Base-by-base conservation (phyloP, 352 stramenopile genomes). In the Phytopythium sindhum region DNA sequence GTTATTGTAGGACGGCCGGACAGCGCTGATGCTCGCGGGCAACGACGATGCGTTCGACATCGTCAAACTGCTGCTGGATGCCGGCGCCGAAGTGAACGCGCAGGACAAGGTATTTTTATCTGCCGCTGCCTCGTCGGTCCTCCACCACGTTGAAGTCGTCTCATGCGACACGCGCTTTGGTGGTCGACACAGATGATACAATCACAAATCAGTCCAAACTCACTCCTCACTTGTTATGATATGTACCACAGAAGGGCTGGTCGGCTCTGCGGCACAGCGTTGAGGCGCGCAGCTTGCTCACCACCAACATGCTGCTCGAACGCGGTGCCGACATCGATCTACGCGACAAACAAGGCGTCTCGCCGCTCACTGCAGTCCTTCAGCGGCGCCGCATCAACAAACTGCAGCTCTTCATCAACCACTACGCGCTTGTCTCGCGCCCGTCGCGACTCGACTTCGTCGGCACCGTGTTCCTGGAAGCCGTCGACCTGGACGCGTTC, bases 361-460 rank as follows among this genome's bases (percentile, higher is more conserved):
- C 67, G 0, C 58, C 64, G 4, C 26, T 78, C 9, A 2, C 4
- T 1, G 66, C 70, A 19, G 61, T 67, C 41, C 60, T 74, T 35
- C 64, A 51, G 21, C 57, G 48, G 19, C 64, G 55, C 8, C 37
- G 66, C 7, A 23, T 62, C 5, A 10, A 65, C 10, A 57, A 70
- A 21, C 28, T 78, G 2, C 67, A 78, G 45, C 28, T 78, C 9
- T 70, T 78, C 50, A 26, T 78, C 24, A 75, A 78, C n/a, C 67
- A 78, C 44, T 61, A 70, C 29, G 64, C 68, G 14, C 64, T 59
- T 2, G 70, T 73, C 24, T 47, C 50, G 1, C 73, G 55, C 2
- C 24, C 58, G 0, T 15, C 57, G 9, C 61, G 67, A 15, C 57
- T 42, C 0, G 57, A 77, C 39, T 77, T 74, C 14, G 57, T 39